A percentile compares a stretch with the other conserved stretches of the same genome.
Conservation (phyloP, 768 basidiomycete species). For the Nevesoporus exiguus region DNA sequence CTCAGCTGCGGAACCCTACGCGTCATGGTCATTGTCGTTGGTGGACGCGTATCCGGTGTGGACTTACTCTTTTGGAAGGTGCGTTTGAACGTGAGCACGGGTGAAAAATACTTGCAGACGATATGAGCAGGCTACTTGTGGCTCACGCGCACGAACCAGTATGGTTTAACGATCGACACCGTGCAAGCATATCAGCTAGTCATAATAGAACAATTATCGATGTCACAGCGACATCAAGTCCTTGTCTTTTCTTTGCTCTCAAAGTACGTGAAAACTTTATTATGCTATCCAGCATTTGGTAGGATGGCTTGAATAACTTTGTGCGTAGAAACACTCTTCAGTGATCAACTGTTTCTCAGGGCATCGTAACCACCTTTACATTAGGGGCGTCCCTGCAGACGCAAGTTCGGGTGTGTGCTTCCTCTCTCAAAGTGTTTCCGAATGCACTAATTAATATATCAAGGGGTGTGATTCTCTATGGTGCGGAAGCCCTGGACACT, state of each 20-base stretch:
- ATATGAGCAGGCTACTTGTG: slow-evolving; percentile 31
- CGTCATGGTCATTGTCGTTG: slow-evolving; percentile 41
- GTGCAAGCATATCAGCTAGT: slow-evolving; percentile 56
- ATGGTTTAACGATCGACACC: slow-evolving; percentile 56
- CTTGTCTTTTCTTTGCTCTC: slow-evolving; percentile 41
- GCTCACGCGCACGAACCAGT: slow-evolving; percentile 58
- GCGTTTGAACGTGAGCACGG: not conserved
- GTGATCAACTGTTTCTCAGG: slow-evolving; percentile 28
- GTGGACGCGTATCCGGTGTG: slow-evolving; percentile 46
- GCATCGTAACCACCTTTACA: slow-evolving; percentile 58
- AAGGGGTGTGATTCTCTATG: slow-evolving; percentile 47
- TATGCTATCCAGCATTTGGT: not conserved
- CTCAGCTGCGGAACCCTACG: not conserved
- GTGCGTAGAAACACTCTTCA: slow-evolving; percentile 18
- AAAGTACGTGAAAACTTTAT: slow-evolving; percentile 26
- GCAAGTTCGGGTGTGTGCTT: slow-evolving; percentile 52
- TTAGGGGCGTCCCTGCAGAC: slow-evolving; percentile 52
- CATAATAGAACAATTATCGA: slow-evolving; percentile 38
- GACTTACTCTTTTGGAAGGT: slow-evolving; percentile 38
- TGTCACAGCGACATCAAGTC: slow-evolving; percentile 32
- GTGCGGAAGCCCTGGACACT: not conserved
- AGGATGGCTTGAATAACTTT: slow-evolving; percentile 67
- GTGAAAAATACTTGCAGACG: not conserved
- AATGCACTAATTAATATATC: not conserved
- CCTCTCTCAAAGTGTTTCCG: not conserved